phyloP scores from a whole-genome alignment of 345 rosid genomes.

The Salix viminalis region DNA sequence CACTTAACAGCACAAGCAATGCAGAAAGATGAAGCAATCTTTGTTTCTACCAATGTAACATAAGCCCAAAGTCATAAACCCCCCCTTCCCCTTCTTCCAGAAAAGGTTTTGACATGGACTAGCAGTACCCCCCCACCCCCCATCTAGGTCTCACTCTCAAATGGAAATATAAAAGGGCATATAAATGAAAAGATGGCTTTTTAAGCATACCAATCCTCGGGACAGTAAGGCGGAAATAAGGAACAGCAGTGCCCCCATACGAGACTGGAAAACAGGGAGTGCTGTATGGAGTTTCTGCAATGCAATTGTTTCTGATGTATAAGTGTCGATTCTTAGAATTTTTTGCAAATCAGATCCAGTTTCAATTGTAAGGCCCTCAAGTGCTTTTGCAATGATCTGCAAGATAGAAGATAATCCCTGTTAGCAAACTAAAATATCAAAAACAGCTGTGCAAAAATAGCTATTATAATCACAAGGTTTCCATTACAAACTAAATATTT shows the following conservation, averaged over 20 bases:
- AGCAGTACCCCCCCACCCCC: neutral
- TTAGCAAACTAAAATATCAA: conserved; percentile 1
- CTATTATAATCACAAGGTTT: neutral
- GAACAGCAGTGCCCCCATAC: conserved; percentile 92
- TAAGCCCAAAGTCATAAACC: neutral
- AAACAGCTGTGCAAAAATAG: neutral
- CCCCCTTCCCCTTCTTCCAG: neutral
- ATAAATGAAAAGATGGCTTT: neutral
- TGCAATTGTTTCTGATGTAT: conserved; percentile 46
- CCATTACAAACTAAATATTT: conserved; percentile 5
- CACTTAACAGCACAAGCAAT: neutral
- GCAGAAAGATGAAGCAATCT: neutral
- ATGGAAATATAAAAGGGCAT: neutral
- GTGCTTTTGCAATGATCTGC: conserved; percentile 53
- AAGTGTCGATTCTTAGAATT: conserved; percentile 59
- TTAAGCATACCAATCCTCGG: conserved; percentile 82
- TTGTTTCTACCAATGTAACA: neutral
- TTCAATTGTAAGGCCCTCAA: conserved; percentile 66
- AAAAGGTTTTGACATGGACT: neutral
- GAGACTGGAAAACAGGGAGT: conserved; percentile 76
- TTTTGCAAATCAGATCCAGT: conserved; percentile 77
- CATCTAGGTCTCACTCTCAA: neutral
- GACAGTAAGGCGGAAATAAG: conserved; percentile 93
- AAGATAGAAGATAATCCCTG: conserved; percentile 6
- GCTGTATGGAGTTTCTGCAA: conserved; percentile 49